These are phyloP conservation scores for Colletotrichum falcatum DNA, from an alignment of 2,329 filamentous ascomycete species.

Conservation along the genomic window DNA sequence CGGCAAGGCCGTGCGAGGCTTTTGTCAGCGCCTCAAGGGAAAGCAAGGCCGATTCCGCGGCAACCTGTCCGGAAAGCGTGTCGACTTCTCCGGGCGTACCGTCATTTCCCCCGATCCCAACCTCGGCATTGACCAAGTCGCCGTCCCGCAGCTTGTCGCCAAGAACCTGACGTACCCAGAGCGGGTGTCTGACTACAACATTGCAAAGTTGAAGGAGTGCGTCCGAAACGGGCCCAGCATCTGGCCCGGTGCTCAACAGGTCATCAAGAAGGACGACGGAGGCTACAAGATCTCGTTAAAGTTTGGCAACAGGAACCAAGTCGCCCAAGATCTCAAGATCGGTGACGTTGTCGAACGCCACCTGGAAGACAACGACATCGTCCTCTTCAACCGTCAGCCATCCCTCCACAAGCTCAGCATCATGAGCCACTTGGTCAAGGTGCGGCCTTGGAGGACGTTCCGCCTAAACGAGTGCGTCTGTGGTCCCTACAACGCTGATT, in stretches of 20 bases:
- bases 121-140: slow-evolving; percentile 91
- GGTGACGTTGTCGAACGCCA: slow-evolving; percentile 96
- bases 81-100: slow-evolving; percentile 96
- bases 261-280: slow-evolving; percentile 74
- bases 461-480: slow-evolving; percentile 98
- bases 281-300: slow-evolving; percentile 80
- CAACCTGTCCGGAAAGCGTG: slow-evolving; percentile 96
- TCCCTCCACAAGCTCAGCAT: slow-evolving; percentile 99
- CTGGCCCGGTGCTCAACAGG: slow-evolving; percentile 89
- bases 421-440: slow-evolving; percentile 92
- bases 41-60: slow-evolving; percentile 98
- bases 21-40: slow-evolving; percentile 95
- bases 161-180: slow-evolving; percentile 98
- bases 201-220: slow-evolving; percentile 80
- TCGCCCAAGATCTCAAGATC: slow-evolving; percentile 80
- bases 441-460: slow-evolving; percentile 95
- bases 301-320: slow-evolving; percentile 76
- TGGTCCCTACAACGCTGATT: slow-evolving; percentile 98
- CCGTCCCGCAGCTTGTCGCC: slow-evolving; percentile 90
- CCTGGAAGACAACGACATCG: slow-evolving; percentile 93
- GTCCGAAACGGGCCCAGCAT: slow-evolving; percentile 80
- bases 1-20: slow-evolving; percentile 90
- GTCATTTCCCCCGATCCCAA: slow-evolving; percentile 99
- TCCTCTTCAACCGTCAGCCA: slow-evolving; percentile 97
- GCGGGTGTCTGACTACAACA: slow-evolving; percentile 85